Evolutionary conservation across 148 eudicot genomes (phyloP).

Genomic region (Nepenthes mirabilis): DNA sequence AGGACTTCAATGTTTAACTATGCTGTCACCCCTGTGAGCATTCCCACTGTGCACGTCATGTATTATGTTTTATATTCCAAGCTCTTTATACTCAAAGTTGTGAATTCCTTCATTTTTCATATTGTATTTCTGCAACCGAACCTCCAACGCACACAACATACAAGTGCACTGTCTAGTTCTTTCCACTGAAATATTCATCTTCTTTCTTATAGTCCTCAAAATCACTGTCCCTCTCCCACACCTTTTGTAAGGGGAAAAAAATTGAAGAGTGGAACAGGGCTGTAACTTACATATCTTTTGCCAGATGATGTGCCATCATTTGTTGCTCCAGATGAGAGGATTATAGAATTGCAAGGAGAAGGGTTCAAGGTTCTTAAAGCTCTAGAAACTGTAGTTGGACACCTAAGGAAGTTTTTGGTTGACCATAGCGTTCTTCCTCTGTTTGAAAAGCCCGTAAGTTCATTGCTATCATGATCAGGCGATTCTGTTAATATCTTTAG

Average conservation of each 20-base stretch:
- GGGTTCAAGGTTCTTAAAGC: constrained; percentile 71
- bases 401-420: constrained; percentile 83
- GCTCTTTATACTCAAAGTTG: no score
- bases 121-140: no score
- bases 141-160: no score
- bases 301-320: constrained; percentile 56
- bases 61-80: no score
- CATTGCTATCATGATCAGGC: neutral
- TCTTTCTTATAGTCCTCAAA: no score
- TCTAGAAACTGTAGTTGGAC: constrained; percentile 68
- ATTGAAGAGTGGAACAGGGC: neutral
- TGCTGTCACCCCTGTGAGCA: no score
- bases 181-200: no score
- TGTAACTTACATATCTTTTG: constrained; percentile 4
- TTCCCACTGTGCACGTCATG: no score
- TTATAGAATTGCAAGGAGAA: constrained; percentile 88
- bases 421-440: constrained; percentile 78
- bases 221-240: no score
- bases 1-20: no score
- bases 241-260: neutral
- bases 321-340: constrained; percentile 66
- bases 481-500: neutral
- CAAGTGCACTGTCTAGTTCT: no score
- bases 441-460: constrained; percentile 74
- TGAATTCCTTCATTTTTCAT: no score